Base-by-base conservation (phyloP, 768 basidiomycete species). In the Cystobasidium onofrii region DNA sequence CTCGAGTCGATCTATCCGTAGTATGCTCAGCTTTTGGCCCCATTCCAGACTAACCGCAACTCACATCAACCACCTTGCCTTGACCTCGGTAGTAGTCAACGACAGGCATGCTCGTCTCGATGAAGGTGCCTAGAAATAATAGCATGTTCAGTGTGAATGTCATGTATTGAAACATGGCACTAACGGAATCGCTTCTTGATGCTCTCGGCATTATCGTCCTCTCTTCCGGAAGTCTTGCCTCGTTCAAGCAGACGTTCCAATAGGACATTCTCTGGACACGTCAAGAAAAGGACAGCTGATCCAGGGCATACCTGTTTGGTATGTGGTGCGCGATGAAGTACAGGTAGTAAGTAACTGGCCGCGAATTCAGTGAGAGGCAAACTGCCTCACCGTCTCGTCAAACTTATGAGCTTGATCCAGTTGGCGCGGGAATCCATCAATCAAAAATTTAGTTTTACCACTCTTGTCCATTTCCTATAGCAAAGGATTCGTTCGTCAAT, bases 371-470 rank as follows among this genome's bases (percentile, higher is more conserved):
- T n/a, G n/a, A n/a, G 7, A 39, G 15, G 29, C 9, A 6, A 10
- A 1, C 39, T 6, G 81, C 18, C 46, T 86, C 76, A 92, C 95
- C 60, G 87, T 85, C 77, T 90, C 84, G 78, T 98, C 95, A 79
- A 97, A 99, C 80, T 88, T 87, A 78, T 88, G 74, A 0, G 94
- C 95, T 82, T 99, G 96, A 80, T 99, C 96, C 92, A 98, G 93
- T 84, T 98, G 93, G 75, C 95, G 86, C 69, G 95, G 96, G 83
- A 98, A 98, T 0, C 95, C 96, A 76, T 99, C 95, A 75, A 99
- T 88, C 78, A 98, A 85, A 84, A 98, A 99, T 57, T 92, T 87
- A 39, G 64, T 73, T 65, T 82, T 83, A 29, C 89, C 90, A 36
- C 86, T 83, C 81, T 92, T 91, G 93, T 25, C 86, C 87, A 39